Percentiles rank a stretch among this genome's conserved stretches.
These are phyloP conservation scores for Aspergillus campestris DNA, from an alignment of 495 filamentous ascomycete species.

Conservation along the genomic window DNA sequence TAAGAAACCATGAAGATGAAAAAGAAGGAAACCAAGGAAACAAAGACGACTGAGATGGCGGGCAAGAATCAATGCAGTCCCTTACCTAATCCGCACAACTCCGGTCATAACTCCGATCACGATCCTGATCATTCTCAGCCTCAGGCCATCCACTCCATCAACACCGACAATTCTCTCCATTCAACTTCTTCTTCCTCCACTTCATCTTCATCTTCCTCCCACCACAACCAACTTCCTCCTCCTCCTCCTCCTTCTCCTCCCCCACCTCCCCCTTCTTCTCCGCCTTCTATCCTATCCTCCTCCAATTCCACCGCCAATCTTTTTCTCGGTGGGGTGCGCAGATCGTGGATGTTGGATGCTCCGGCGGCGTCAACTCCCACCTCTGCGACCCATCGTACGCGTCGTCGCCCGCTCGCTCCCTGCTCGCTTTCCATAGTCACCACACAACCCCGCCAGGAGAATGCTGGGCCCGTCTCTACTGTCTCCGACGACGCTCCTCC, in stretches of 20 bases:
- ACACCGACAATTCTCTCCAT: no score
- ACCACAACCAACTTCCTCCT: background rate
- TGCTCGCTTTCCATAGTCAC: background rate
- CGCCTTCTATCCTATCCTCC: constrained; percentile 32
- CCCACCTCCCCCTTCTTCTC: no score
- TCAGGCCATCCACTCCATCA: no score
- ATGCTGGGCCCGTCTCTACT: background rate
- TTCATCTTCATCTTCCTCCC: background rate
- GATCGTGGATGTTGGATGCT: constrained; percentile 53
- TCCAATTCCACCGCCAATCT: constrained; percentile 63
- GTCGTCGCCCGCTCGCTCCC: background rate
- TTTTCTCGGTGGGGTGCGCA: constrained; percentile 57
- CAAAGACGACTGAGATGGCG: no score
- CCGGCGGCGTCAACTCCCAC: background rate
- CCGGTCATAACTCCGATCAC: no score
- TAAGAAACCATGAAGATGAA: no score
- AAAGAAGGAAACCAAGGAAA: no score
- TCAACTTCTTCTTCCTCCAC: no score
- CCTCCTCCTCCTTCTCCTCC: constrained; percentile 1
- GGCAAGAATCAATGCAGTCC: no score
- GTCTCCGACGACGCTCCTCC: background rate
- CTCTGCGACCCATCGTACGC: constrained; percentile 1
- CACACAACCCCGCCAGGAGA: background rate
- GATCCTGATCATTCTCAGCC: no score
- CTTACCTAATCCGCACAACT: no score